These are phyloP conservation scores for Prunus campanulata DNA, from an alignment of 306 rosid genomes.

Conservation along the genomic window DNA sequence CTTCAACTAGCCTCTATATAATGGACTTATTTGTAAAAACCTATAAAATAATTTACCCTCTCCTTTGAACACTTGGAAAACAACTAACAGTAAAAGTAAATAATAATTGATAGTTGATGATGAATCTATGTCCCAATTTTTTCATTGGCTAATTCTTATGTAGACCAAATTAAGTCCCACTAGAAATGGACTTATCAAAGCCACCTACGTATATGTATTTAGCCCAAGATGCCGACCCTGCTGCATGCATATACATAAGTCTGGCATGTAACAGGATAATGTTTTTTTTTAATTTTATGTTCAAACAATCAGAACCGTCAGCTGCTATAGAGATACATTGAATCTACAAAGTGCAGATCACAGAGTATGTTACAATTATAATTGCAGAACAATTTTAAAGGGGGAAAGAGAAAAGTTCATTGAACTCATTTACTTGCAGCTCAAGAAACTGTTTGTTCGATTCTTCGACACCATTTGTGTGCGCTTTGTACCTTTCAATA, in stretches of 20 bases:
- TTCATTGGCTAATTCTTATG: no score
- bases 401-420: background rate
- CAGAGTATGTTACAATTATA: background rate
- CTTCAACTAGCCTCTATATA: no score
- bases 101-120: no score
- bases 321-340: background rate
- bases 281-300: background rate
- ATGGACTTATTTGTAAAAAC: no score
- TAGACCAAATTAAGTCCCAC: no score
- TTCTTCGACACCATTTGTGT: conserved; percentile 10
- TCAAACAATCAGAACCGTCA: background rate
- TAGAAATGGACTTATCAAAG: background rate
- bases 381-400: background rate
- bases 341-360: background rate
- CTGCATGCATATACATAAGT: background rate
- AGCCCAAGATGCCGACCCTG: background rate
- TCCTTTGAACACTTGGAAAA: background rate
- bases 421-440: conserved; percentile 30
- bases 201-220: background rate
- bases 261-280: background rate
- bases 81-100: no score
- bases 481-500: conserved; percentile 27
- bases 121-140: no score
- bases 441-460: conserved; percentile 19
- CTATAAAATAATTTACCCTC: no score